A percentile compares a stretch with the other conserved stretches of the same genome.
Evolutionary conservation across 1,284 basidiomycete genomes (phyloP).

Genomic region (Athelia sp.): DNA sequence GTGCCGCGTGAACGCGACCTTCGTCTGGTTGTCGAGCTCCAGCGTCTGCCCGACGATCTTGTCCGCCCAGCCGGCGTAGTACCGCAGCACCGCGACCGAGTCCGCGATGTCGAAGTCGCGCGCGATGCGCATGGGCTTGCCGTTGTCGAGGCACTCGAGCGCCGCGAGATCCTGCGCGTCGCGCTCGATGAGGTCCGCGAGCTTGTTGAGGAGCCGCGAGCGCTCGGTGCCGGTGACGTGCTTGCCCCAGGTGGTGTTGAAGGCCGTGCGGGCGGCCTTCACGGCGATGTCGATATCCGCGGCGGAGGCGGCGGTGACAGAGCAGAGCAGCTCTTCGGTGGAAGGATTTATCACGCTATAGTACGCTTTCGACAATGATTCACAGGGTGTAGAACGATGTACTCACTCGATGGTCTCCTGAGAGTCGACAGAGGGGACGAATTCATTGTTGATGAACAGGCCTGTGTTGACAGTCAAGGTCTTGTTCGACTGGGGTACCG

Average conservation of each 20-base stretch:
- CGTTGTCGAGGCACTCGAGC: constrained; percentile 79
- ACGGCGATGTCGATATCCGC: constrained; percentile 85
- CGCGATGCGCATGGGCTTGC: constrained; percentile 79
- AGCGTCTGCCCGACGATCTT: constrained; percentile 75
- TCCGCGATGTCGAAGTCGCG: constrained; percentile 87
- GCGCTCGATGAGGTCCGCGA: constrained; percentile 90
- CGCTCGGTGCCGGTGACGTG: constrained; percentile 82
- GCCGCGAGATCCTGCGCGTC: constrained; percentile 75
- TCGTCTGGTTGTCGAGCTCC: constrained; percentile 76
- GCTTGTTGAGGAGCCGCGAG: constrained; percentile 73
- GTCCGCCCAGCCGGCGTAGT: constrained; percentile 73
- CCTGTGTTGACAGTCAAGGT: constrained; percentile 69
- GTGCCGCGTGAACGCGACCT: constrained; percentile 83
- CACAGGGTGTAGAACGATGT: constrained; percentile 3
- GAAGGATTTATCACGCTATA: constrained; percentile 66
- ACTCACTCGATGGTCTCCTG: constrained; percentile 54
- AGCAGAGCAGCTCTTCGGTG: constrained; percentile 65
- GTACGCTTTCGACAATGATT: constrained; percentile 7
- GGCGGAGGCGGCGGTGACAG: constrained; percentile 45
- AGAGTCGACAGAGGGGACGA: constrained; percentile 65
- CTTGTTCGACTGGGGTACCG: constrained; percentile 38
- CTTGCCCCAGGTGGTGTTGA: constrained; percentile 87
- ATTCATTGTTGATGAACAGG: constrained; percentile 89
- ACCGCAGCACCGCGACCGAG: constrained; percentile 75
- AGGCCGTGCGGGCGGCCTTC: constrained; percentile 78